A percentile compares a stretch with the other conserved stretches of the same genome.
Evolutionary conservation across 108 stramenopile species (phyloP).

Genomic region (Cyclotella cryptica): DNA sequence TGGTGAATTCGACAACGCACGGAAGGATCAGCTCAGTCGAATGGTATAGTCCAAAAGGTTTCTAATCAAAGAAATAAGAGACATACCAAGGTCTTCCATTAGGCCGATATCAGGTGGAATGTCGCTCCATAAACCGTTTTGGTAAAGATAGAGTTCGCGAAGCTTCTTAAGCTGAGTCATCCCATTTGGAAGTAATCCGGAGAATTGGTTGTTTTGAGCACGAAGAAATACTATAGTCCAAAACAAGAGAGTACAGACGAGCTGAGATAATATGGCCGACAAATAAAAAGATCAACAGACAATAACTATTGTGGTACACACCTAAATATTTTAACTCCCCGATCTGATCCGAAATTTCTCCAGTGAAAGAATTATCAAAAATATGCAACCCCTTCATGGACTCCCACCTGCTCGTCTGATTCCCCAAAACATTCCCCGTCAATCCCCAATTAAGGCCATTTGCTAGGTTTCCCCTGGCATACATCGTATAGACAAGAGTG

Average conservation of each 20-base stretch:
- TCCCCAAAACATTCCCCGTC: conserved; percentile 20
- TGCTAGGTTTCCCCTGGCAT: conserved; percentile 1
- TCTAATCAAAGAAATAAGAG: not conserved
- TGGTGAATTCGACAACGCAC: not conserved
- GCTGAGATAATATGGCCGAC: not conserved
- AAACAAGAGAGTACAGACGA: not conserved
- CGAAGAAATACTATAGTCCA: conserved; percentile 31
- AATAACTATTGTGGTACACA: conserved; percentile 1
- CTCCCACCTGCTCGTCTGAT: conserved; percentile 26
- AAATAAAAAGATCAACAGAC: not conserved
- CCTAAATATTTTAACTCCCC: conserved; percentile 52
- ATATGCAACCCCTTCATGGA: conserved; percentile 50
- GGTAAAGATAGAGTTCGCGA: conserved; percentile 29
- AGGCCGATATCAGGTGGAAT: conserved; percentile 54
- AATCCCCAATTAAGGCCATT: conserved; percentile 28
- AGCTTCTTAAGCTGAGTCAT: conserved; percentile 41
- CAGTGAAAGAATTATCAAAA: conserved; percentile 50
- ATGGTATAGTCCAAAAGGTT: not conserved
- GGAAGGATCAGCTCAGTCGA: not conserved
- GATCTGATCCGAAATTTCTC: conserved; percentile 19
- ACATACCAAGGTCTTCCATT: conserved; percentile 42
- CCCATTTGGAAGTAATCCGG: conserved; percentile 52
- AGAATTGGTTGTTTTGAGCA: conserved; percentile 45
- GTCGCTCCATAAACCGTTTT: conserved; percentile 44
- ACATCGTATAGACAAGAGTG: conserved; percentile 28